A percentile compares a stretch with the other conserved stretches of the same genome.
These are phyloP conservation scores for Moniliophthora roreri DNA, from an alignment of 1,284 basidiomycete genomes.

Conservation along the genomic window DNA sequence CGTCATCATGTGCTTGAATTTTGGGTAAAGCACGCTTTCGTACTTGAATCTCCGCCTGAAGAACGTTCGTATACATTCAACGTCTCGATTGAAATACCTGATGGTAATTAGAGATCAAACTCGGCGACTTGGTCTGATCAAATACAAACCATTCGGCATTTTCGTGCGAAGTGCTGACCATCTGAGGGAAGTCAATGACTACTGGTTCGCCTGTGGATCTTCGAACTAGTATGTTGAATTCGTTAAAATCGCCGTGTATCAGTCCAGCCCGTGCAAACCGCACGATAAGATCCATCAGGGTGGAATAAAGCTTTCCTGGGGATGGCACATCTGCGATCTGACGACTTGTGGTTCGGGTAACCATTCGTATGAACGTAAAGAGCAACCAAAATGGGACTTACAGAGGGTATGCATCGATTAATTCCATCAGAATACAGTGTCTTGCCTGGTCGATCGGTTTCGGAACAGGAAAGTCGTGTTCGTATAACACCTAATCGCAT, in stretches of 20 bases:
- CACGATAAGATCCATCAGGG: slow-evolving; percentile 95
- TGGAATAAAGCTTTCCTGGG: slow-evolving; percentile 89
- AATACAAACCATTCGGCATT: slow-evolving; percentile 90
- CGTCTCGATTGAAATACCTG: slow-evolving; percentile 99
- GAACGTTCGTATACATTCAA: slow-evolving; percentile 93
- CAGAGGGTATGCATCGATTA: slow-evolving; percentile 95
- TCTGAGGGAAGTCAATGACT: slow-evolving; percentile 99
- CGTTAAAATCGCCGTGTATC: slow-evolving; percentile 99
- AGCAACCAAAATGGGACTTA: slow-evolving; percentile 36
- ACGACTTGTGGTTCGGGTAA: slow-evolving; percentile 53
- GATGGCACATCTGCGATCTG: slow-evolving; percentile 84
- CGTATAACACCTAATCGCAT: slow-evolving; percentile 75
- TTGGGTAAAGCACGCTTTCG: slow-evolving; percentile 87
- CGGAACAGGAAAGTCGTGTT: slow-evolving; percentile 93
- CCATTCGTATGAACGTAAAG: slow-evolving; percentile 15
- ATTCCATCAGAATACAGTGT: slow-evolving; percentile 95
- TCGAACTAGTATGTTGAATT: slow-evolving; percentile 97
- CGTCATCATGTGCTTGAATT: slow-evolving; percentile 67
- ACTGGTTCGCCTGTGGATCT: slow-evolving; percentile 82
- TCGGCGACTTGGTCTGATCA: slow-evolving; percentile 11
- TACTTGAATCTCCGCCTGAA: slow-evolving; percentile 93
- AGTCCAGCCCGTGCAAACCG: slow-evolving; percentile 91
- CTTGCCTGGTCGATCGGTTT: slow-evolving; percentile 92
- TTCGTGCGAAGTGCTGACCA: slow-evolving; percentile 96
- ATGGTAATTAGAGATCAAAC: slow-evolving; percentile 12